A percentile compares a stretch with the other conserved stretches of the same genome.
Conservation (phyloP, 1,284 basidiomycete genomes). For the Cryptococcus sp. region DNA sequence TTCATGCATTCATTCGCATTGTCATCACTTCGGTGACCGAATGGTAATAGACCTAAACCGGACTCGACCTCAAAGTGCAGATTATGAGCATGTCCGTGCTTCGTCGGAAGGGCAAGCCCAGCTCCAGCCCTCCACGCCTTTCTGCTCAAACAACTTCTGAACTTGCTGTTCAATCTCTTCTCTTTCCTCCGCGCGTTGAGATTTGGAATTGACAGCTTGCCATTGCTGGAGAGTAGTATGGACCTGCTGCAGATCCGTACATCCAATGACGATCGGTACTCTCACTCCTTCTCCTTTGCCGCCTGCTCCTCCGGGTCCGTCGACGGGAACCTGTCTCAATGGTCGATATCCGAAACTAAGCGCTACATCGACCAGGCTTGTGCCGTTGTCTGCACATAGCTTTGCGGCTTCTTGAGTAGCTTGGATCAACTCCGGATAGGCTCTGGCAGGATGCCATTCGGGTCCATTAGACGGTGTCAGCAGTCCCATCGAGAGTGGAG, state of each 20-base stretch:
- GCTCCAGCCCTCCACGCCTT: constrained; percentile 60
- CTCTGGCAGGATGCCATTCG: constrained; percentile 78
- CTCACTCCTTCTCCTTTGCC: constrained; percentile 37
- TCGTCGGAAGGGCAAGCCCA: constrained; percentile 38
- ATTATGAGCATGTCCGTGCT: neutral
- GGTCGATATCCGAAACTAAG: constrained; percentile 69
- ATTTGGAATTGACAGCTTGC: constrained; percentile 59
- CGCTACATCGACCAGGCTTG: constrained; percentile 66
- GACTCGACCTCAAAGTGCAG: too few species aligned
- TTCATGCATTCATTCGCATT: too few species aligned
- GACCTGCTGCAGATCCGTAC: constrained; percentile 70
- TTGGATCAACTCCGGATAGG: constrained; percentile 17
- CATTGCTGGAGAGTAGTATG: constrained; percentile 70
- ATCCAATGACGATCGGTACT: constrained; percentile 73
- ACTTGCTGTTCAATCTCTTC: constrained; percentile 59
- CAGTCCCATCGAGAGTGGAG: constrained; percentile 90
- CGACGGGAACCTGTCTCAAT: constrained; percentile 31
- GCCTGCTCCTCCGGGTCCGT: too few species aligned
- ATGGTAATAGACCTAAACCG: too few species aligned
- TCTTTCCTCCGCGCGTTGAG: constrained; percentile 51
- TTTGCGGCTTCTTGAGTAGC: constrained; percentile 30
- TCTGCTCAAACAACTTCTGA: constrained; percentile 57
- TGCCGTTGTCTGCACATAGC: constrained; percentile 35
- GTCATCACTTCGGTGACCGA: too few species aligned
- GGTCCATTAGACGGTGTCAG: constrained; percentile 67